Conservation (phyloP, 2,329 filamentous ascomycete species). For the Penicillium brasilianum region DNA sequence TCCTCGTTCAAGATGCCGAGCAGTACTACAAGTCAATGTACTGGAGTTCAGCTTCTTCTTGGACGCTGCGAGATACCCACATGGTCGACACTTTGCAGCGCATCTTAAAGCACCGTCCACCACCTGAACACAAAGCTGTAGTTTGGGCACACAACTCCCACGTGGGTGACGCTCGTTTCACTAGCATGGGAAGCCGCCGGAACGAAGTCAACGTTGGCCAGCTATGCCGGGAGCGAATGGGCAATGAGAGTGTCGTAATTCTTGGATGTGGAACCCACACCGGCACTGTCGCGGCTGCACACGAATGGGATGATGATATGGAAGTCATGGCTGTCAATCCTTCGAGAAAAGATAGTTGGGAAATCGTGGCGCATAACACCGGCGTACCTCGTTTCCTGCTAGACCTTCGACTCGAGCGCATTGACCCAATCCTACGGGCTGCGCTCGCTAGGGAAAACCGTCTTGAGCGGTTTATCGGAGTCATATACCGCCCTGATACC, state of each 20-base stretch:
- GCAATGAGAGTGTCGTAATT: slow-evolving; percentile 47
- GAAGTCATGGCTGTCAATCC: slow-evolving; percentile 55
- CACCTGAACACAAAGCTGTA: slow-evolving; percentile 50
- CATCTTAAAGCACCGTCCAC: slow-evolving; percentile 48
- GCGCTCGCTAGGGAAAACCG: slow-evolving; percentile 44
- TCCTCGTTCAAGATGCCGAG: slow-evolving; percentile 56
- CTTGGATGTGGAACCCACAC: slow-evolving; percentile 57
- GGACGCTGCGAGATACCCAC: slow-evolving; percentile 59
- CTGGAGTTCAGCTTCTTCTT: slow-evolving; percentile 54
- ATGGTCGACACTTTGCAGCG: slow-evolving; percentile 57
- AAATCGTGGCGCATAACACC: slow-evolving; percentile 55
- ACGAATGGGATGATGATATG: slow-evolving; percentile 59
- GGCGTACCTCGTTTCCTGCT: slow-evolving; percentile 53
- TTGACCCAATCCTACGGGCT: slow-evolving; percentile 43
- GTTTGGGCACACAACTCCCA: slow-evolving; percentile 63
- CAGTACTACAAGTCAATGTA: slow-evolving; percentile 60
- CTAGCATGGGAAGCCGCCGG: slow-evolving; percentile 52
- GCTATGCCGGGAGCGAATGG: slow-evolving; percentile 55
- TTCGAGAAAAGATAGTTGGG: slow-evolving; percentile 55
- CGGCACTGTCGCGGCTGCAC: slow-evolving; percentile 59
- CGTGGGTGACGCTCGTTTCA: slow-evolving; percentile 59
- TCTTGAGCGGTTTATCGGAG: slow-evolving; percentile 60
- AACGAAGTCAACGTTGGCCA: slow-evolving; percentile 60
- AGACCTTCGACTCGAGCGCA: slow-evolving; percentile 49
- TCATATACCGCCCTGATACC: slow-evolving; percentile 58